Evolutionary conservation across 2,329 filamentous ascomycete genomes (phyloP).

Genomic region (Colletotrichum lentis): DNA sequence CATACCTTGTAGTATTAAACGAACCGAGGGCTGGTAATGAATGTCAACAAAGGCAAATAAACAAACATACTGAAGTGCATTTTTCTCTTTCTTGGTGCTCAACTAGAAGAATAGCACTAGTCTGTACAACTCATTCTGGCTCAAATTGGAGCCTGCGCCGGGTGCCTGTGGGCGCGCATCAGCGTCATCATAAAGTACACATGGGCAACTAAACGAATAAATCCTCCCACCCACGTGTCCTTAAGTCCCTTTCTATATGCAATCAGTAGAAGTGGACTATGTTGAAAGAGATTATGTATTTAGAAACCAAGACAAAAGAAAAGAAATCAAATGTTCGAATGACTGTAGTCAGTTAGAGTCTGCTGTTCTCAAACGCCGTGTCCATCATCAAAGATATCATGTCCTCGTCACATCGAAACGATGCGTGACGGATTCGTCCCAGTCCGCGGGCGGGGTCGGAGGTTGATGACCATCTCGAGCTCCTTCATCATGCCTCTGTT

Average conservation of each 20-base stretch:
- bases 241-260: slow-evolving; percentile 30
- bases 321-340: slow-evolving; percentile 20
- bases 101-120: slow-evolving; percentile 8
- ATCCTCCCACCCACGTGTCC: slow-evolving; percentile 9
- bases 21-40: neutral
- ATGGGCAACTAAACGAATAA: slow-evolving; percentile 14
- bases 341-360: slow-evolving; percentile 36
- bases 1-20: neutral
- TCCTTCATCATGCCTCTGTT: slow-evolving; percentile 91
- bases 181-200: slow-evolving; percentile 29
- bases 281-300: slow-evolving; percentile 22
- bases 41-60: slow-evolving; percentile 26
- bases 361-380: slow-evolving; percentile 26
- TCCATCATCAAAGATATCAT: slow-evolving; percentile 37
- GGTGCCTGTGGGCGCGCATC: slow-evolving; percentile 6
- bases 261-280: slow-evolving; percentile 11
- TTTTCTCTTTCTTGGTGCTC: neutral
- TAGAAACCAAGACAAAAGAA: slow-evolving; percentile 10
- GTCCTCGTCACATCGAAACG: slow-evolving; percentile 54
- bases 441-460: slow-evolving; percentile 53
- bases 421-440: slow-evolving; percentile 50
- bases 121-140: slow-evolving; percentile 11
- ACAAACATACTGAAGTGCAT: neutral
- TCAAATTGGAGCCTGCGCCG: slow-evolving; percentile 15
- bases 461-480: slow-evolving; percentile 85